Percentiles rank a stretch among this genome's conserved stretches.
Conservation (phyloP, 2,329 filamentous ascomycete genomes). For the Fusarium nematophilum region DNA sequence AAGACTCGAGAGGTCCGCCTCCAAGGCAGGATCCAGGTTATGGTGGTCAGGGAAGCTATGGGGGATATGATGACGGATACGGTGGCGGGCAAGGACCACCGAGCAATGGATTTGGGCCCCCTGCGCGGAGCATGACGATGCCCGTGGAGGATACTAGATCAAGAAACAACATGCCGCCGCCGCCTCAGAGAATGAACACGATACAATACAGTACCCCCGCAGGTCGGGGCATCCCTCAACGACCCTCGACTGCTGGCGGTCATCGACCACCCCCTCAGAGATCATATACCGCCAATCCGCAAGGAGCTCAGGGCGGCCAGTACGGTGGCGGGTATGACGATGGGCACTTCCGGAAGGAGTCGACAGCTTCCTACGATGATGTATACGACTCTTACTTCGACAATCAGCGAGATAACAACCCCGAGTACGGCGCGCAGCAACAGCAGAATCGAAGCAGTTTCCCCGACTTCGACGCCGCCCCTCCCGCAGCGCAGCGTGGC, state of each 20-base stretch:
- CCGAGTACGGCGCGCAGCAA: slow-evolving; percentile 35
- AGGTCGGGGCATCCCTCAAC: slow-evolving; percentile 59
- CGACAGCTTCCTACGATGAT: slow-evolving; percentile 58
- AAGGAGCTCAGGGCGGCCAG: slow-evolving; percentile 51
- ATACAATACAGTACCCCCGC: slow-evolving; percentile 59
- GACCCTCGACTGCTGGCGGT: slow-evolving; percentile 67
- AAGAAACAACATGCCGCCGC: slow-evolving; percentile 51
- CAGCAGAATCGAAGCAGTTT: slow-evolving; percentile 42
- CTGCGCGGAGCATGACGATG: slow-evolving; percentile 71
- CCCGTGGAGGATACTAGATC: slow-evolving; percentile 60
- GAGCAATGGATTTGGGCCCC: slow-evolving; percentile 60
- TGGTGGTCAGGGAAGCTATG: slow-evolving; percentile 39
- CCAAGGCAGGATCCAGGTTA: slow-evolving; percentile 41
- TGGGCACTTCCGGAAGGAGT: slow-evolving; percentile 44
- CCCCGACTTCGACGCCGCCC: slow-evolving; percentile 58
- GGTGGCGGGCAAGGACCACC: slow-evolving; percentile 45
- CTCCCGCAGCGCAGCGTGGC: slow-evolving; percentile 47
- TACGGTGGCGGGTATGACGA: slow-evolving; percentile 48
- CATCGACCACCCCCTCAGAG: slow-evolving; percentile 65
- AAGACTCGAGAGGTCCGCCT: slow-evolving; percentile 45
- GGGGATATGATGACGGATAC: slow-evolving; percentile 44
- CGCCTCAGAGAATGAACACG: slow-evolving; percentile 55
- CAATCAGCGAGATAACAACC: slow-evolving; percentile 45
- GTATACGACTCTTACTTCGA: slow-evolving; percentile 68
- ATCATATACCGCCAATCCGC: slow-evolving; percentile 57